These are phyloP conservation scores for Blastomyces percursus DNA, from an alignment of 2,329 filamentous ascomycete species.

Conservation along the genomic window DNA sequence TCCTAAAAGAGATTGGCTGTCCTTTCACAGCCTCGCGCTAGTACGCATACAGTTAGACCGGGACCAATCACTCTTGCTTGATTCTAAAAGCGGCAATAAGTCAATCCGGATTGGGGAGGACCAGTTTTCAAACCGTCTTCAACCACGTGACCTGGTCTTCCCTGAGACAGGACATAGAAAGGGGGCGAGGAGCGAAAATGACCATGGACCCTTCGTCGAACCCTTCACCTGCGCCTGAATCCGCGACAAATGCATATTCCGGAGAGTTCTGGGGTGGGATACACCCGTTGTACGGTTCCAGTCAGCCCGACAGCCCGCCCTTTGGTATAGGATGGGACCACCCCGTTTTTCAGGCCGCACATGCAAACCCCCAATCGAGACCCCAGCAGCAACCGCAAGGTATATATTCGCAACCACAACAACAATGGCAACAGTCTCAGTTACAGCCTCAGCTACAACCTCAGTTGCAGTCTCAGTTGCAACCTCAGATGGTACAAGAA, in stretches of 20 bases:
- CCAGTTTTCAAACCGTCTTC: too few species aligned
- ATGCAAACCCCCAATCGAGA: constrained; percentile 17
- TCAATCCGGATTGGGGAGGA: not conserved
- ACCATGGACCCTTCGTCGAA: constrained; percentile 25
- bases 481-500: constrained; percentile 2
- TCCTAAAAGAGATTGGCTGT: constrained; percentile 1
- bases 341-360: constrained; percentile 23
- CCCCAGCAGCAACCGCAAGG: constrained; percentile 18
- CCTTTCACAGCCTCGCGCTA: not conserved
- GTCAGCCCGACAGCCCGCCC: constrained; percentile 19
- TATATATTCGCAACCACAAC: constrained; percentile 19
- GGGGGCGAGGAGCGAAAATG: not conserved
- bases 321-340: constrained; percentile 30
- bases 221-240: constrained; percentile 20
- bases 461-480: not conserved
- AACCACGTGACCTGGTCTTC: constrained; percentile 6
- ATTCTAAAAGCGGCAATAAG: constrained; percentile 6
- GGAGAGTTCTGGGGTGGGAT: constrained; percentile 31
- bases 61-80: not conserved
- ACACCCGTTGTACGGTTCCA: constrained; percentile 23
- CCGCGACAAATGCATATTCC: constrained; percentile 18
- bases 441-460: constrained; percentile 5
- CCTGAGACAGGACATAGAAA: not conserved
- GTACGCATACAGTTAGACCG: constrained; percentile 5
- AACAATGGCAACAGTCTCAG: constrained; percentile 16